Evolutionary conservation across 495 filamentous ascomycete species (phyloP).

Genomic region (Cercophora samala): DNA sequence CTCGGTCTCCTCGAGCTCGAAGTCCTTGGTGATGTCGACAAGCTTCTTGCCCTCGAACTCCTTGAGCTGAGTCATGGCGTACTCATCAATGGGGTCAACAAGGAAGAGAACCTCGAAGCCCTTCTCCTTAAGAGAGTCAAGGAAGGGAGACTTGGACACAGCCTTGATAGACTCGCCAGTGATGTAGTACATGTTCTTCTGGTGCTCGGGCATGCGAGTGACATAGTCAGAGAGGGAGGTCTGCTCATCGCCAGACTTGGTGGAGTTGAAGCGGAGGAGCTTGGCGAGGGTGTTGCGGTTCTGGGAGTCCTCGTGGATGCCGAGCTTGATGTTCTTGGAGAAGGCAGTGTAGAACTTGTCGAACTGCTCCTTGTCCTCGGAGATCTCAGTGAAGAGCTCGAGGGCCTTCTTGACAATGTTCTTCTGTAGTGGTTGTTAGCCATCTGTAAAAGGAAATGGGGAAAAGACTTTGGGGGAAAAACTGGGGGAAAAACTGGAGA

Average conservation of each 20-base stretch:
- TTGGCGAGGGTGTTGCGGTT: conserved; percentile 92
- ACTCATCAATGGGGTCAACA: conserved; percentile 99
- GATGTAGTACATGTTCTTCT: conserved; percentile 99
- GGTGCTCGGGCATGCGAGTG: conserved; percentile 98
- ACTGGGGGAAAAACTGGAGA: no score
- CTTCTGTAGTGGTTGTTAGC: conserved; percentile 52
- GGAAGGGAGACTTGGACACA: conserved; percentile 95
- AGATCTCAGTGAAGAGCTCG: conserved; percentile 97
- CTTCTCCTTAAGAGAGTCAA: conserved; percentile 98
- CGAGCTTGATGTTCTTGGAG: conserved; percentile 99
- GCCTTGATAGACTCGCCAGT: conserved; percentile 99
- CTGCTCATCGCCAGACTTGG: conserved; percentile 93
- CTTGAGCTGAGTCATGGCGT: conserved; percentile 99
- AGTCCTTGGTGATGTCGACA: conserved; percentile 99
- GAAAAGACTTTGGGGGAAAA: no score
- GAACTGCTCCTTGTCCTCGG: conserved; percentile 99
- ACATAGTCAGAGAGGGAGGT: conserved; percentile 96
- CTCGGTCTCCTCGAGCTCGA: conserved; percentile 99
- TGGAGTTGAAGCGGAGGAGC: conserved; percentile 97
- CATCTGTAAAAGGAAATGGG: background rate
- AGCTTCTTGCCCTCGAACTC: conserved; percentile 99
- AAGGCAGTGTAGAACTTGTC: conserved; percentile 99
- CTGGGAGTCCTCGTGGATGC: conserved; percentile 99
- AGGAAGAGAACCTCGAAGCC: conserved; percentile 99
- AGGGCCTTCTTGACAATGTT: conserved; percentile 99